phyloP scores from a whole-genome alignment of 169 alveolate species.

The Plasmodium gonderi region DNA sequence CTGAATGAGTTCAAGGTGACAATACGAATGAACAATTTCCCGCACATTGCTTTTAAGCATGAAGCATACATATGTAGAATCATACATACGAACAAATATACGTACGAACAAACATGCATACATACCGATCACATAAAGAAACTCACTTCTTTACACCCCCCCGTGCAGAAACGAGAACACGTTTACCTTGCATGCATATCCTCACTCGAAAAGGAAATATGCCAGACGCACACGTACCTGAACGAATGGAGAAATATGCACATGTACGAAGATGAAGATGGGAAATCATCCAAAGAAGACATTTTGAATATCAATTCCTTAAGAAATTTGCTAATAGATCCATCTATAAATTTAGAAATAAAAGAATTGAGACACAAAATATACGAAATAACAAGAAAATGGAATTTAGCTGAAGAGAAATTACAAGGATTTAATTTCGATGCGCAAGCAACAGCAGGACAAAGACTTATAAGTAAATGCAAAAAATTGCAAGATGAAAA shows the following conservation, averaged over 20 bases:
- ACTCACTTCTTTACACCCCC: background rate
- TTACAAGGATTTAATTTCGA: constrained; percentile 78
- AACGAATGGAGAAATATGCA: constrained; percentile 73
- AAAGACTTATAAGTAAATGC: constrained; percentile 80
- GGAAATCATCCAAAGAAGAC: constrained; percentile 18
- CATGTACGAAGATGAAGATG: constrained; percentile 66
- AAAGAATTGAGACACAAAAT: constrained; percentile 74
- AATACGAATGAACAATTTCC: background rate
- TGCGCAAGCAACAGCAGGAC: constrained; percentile 82
- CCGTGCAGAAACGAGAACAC: constrained; percentile 46
- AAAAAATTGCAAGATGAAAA: constrained; percentile 81
- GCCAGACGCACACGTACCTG: constrained; percentile 43
- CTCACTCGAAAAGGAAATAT: constrained; percentile 55
- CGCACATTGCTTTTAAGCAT: background rate
- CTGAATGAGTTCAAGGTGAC: constrained; percentile 48
- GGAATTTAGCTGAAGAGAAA: constrained; percentile 75
- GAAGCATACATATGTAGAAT: background rate
- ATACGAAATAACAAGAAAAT: constrained; percentile 73
- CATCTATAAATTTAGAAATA: constrained; percentile 77
- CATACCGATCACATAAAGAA: too few species aligned
- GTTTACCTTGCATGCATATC: constrained; percentile 64
- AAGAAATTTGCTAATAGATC: constrained; percentile 75
- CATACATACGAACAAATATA: too few species aligned
- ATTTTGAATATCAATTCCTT: constrained; percentile 23
- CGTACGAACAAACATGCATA: background rate